Percentiles rank a stretch among this genome's conserved stretches.
Evolutionary conservation across 2,329 filamentous ascomycete species (phyloP).

Genomic region (Penicillium psychrosexuale): DNA sequence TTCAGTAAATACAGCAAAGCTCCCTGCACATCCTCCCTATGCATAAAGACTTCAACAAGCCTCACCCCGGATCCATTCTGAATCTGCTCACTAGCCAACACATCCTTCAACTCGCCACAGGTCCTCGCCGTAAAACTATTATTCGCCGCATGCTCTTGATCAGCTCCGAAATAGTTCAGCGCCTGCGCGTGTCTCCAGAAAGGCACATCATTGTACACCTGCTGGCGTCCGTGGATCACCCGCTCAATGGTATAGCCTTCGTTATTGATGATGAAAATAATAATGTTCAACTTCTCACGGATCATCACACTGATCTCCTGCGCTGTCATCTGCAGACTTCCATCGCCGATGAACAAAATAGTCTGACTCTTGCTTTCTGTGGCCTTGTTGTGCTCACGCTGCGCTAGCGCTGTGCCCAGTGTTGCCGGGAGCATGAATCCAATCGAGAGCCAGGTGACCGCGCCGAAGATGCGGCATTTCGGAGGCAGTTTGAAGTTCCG

Average conservation of each 20-base stretch:
- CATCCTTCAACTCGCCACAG: constrained; percentile 46
- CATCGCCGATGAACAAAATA: constrained; percentile 61
- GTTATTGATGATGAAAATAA: constrained; percentile 57
- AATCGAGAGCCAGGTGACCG: constrained; percentile 59
- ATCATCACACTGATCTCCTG: constrained; percentile 66
- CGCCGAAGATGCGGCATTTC: constrained; percentile 49
- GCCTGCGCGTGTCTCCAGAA: constrained; percentile 53
- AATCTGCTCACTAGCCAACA: constrained; percentile 39
- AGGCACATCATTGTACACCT: constrained; percentile 56
- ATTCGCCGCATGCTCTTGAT: constrained; percentile 34
- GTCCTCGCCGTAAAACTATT: constrained; percentile 45
- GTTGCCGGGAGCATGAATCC: constrained; percentile 60
- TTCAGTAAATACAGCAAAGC: constrained; percentile 32
- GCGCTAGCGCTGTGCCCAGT: constrained; percentile 55
- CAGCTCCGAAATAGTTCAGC: constrained; percentile 49
- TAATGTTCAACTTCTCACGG: constrained; percentile 49
- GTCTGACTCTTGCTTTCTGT: constrained; percentile 43
- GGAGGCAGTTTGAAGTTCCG: constrained; percentile 52
- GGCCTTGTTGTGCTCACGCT: constrained; percentile 23
- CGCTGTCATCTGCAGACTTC: constrained; percentile 63
- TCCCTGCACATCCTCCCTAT: constrained; percentile 36
- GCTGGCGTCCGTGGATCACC: constrained; percentile 54
- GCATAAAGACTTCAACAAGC: constrained; percentile 46
- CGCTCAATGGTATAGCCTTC: constrained; percentile 60
- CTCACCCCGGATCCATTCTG: constrained; percentile 38